Evolutionary conservation across 352 stramenopile species (phyloP).

Genomic region (Aphanomyces astaci): DNA sequence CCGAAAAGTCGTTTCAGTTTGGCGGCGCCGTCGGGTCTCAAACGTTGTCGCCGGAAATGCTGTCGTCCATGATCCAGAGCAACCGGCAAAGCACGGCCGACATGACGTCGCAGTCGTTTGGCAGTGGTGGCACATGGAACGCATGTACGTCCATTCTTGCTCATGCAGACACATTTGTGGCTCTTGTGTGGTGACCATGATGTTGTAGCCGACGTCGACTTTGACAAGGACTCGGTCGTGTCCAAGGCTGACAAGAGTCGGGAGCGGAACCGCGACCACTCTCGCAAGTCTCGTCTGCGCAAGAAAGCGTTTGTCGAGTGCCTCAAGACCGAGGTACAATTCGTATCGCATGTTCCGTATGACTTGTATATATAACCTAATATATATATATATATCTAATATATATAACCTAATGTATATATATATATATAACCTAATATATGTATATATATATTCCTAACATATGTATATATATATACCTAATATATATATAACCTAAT

Average conservation of each 20-base stretch:
- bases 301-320: conserved; percentile 95
- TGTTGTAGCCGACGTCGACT: conserved; percentile 71
- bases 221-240: conserved; percentile 65
- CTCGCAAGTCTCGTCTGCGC: conserved; percentile 88
- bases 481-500: too few relatives aligned
- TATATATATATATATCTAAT: too few relatives aligned
- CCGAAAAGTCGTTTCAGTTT: conserved; percentile 18
- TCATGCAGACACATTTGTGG: conserved; percentile 4
- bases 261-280: conserved; percentile 93
- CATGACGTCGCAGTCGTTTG: conserved; percentile 27
- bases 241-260: conserved; percentile 76
- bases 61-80: conserved; percentile 77
- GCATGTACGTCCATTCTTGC: conserved; percentile 22
- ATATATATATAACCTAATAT: too few relatives aligned
- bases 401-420: too few relatives aligned
- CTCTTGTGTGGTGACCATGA: too few relatives aligned
- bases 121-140: conserved; percentile 29
- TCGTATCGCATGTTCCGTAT: too few relatives aligned
- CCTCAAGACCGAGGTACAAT: conserved; percentile 77
- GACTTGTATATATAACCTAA: too few relatives aligned
- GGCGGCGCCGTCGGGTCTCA: conserved; percentile 42
- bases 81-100: conserved; percentile 45
- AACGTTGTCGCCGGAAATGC: conserved; percentile 69
- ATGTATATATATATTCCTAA: too few relatives aligned
- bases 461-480: too few relatives aligned